phyloP scores from a whole-genome alignment of 768 basidiomycete genomes.

The Tricholomella constricta region DNA sequence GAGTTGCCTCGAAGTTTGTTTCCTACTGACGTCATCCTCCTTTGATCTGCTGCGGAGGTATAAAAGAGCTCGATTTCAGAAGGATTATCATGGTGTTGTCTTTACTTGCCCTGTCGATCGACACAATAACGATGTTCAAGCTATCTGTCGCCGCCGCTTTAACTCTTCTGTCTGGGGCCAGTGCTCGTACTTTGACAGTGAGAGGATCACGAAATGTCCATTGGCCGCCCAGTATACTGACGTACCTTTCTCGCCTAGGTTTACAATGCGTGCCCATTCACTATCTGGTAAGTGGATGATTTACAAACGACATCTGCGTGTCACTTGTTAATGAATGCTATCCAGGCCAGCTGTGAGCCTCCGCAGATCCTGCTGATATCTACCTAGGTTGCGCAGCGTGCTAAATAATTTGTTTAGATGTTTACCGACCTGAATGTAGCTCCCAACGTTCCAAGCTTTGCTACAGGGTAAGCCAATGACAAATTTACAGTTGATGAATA shows the following conservation, averaged over 20 bases:
- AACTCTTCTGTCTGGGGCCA: not conserved
- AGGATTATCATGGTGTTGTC: too few relatives aligned
- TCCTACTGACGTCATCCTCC: not conserved
- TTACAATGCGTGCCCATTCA: slow-evolving; percentile 47
- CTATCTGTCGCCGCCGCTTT: slow-evolving; percentile 1
- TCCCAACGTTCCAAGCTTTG: slow-evolving; percentile 30
- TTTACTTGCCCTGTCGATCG: not conserved
- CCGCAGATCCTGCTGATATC: not conserved
- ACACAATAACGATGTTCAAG: not conserved
- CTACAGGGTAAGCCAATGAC: slow-evolving; percentile 35
- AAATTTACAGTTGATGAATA: not conserved
- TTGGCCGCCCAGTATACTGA: not conserved
- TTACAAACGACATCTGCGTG: not conserved
- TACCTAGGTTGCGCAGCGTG: not conserved
- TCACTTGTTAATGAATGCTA: too few relatives aligned
- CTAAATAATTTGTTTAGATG: slow-evolving; percentile 18
- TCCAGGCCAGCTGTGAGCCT: slow-evolving; percentile 47
- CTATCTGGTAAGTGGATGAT: slow-evolving; percentile 49
- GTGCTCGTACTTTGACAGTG: slow-evolving; percentile 15
- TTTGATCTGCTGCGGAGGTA: not conserved
- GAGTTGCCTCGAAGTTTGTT: not conserved
- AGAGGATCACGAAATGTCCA: not conserved
- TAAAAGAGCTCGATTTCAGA: not conserved
- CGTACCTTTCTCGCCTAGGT: slow-evolving; percentile 18
- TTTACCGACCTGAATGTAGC: slow-evolving; percentile 49